phyloP scores from a whole-genome alignment of 805 yeast genomes.

The Kodamaea laetipori region DNA sequence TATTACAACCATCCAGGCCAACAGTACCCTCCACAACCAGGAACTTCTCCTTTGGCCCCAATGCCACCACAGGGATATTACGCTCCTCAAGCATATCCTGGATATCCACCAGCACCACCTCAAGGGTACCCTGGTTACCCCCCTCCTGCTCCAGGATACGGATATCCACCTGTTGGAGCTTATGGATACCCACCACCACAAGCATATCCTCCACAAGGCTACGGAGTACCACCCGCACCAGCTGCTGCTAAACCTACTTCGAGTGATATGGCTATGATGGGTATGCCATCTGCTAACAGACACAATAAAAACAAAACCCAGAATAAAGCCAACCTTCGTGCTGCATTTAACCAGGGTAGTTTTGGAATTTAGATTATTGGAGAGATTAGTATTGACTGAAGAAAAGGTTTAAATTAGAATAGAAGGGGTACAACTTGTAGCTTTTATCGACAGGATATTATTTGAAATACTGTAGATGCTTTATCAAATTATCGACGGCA shows the following conservation, averaged over 20 bases:
- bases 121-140: conserved; percentile 15
- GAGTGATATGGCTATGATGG: conserved; percentile 46
- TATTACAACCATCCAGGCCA: not conserved
- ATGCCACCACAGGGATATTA: conserved; percentile 13
- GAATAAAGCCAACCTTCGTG: conserved; percentile 60
- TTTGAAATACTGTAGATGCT: no score
- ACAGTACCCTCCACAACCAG: conserved; percentile 1
- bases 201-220: conserved; percentile 13
- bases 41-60: conserved; percentile 5
- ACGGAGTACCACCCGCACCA: conserved; percentile 19
- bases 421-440: no score
- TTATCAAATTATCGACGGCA: no score
- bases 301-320: conserved; percentile 42
- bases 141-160: conserved; percentile 17
- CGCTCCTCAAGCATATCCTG: conserved; percentile 19
- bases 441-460: no score
- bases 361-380: conserved; percentile 57
- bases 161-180: conserved; percentile 15
- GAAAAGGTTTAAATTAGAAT: no score
- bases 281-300: conserved; percentile 48
- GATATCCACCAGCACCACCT: conserved; percentile 18
- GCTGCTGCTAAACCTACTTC: conserved; percentile 29
- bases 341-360: conserved; percentile 63
- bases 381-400: not conserved
- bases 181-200: conserved; percentile 19